A percentile compares a stretch with the other conserved stretches of the same genome.
These are phyloP conservation scores for Arthrobotrys iridis DNA, from an alignment of 2,329 filamentous ascomycete species.

Conservation along the genomic window DNA sequence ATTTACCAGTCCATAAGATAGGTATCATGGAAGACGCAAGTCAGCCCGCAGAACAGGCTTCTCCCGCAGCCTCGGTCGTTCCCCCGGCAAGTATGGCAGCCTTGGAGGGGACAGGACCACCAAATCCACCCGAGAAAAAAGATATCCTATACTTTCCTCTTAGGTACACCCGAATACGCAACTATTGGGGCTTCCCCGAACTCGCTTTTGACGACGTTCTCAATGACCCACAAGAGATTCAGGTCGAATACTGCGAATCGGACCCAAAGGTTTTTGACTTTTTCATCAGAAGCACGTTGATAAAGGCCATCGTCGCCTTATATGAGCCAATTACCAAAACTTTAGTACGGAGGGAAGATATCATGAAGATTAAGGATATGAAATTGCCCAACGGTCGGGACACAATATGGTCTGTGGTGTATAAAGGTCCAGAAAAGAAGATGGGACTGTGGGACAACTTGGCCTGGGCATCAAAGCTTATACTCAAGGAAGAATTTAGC, in stretches of 20 bases:
- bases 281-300: slow-evolving; percentile 26
- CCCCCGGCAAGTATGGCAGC: neutral
- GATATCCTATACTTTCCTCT: slow-evolving; percentile 23
- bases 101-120: neutral
- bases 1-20: too few relatives aligned
- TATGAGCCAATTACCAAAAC: slow-evolving; percentile 15
- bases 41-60: neutral
- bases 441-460: slow-evolving; percentile 3
- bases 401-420: slow-evolving; percentile 22
- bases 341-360: slow-evolving; percentile 8
- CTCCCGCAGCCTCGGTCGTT: neutral
- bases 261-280: slow-evolving; percentile 16
- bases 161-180: slow-evolving; percentile 31
- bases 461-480: slow-evolving; percentile 7
- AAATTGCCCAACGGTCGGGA: slow-evolving; percentile 8
- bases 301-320: slow-evolving; percentile 21
- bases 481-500: neutral
- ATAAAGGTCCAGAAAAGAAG: neutral
- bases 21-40: neutral
- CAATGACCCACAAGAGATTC: slow-evolving; percentile 10
- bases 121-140: slow-evolving; percentile 3
- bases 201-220: slow-evolving; percentile 18
- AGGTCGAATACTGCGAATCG: slow-evolving; percentile 24
- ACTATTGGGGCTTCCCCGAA: slow-evolving; percentile 33
- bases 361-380: slow-evolving; percentile 28